Percentiles rank a stretch among this genome's conserved stretches.
Conservation (phyloP, 306 rosid species). For the Mimosa bimucronata region DNA sequence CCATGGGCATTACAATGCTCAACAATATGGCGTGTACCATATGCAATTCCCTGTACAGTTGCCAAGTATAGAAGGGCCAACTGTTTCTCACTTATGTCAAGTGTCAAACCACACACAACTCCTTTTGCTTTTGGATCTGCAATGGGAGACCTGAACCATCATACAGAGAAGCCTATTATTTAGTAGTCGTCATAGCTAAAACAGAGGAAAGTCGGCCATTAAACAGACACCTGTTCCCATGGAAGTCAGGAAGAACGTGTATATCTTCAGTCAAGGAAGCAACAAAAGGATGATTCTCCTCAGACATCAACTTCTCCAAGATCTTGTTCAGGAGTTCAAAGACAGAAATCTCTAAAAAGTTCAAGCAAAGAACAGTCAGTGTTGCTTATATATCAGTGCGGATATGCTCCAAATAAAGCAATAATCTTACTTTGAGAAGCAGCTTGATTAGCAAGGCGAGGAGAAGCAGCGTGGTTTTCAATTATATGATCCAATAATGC, state of each 20-base stretch:
- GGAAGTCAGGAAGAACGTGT: slow-evolving; percentile 94
- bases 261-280: slow-evolving; percentile 84
- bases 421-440: slow-evolving; percentile 72
- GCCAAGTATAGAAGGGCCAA: slow-evolving; percentile 88
- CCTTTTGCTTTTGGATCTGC: slow-evolving; percentile 96
- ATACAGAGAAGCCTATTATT: slow-evolving; percentile 40
- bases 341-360: slow-evolving; percentile 65
- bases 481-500: slow-evolving; percentile 91
- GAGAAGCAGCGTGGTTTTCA: slow-evolving; percentile 79
- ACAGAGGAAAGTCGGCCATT: slow-evolving; percentile 29
- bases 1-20: slow-evolving; percentile 95
- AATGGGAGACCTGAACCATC: slow-evolving; percentile 82
- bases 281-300: slow-evolving; percentile 66
- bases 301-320: slow-evolving; percentile 64
- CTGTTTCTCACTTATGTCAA: slow-evolving; percentile 82
- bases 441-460: slow-evolving; percentile 79
- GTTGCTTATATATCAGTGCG: slow-evolving; percentile 8
- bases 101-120: slow-evolving; percentile 82
- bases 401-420: slow-evolving; percentile 26
- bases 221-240: slow-evolving; percentile 85
- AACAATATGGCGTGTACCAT: slow-evolving; percentile 96
- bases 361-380: slow-evolving; percentile 30
- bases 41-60: slow-evolving; percentile 89
- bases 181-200: slow-evolving; percentile 28
- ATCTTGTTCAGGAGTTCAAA: slow-evolving; percentile 84